A percentile compares a stretch with the other conserved stretches of the same genome.
Conservation (phyloP, 139 green algal genomes). For the Protoeuglena noctilucae region DNA sequence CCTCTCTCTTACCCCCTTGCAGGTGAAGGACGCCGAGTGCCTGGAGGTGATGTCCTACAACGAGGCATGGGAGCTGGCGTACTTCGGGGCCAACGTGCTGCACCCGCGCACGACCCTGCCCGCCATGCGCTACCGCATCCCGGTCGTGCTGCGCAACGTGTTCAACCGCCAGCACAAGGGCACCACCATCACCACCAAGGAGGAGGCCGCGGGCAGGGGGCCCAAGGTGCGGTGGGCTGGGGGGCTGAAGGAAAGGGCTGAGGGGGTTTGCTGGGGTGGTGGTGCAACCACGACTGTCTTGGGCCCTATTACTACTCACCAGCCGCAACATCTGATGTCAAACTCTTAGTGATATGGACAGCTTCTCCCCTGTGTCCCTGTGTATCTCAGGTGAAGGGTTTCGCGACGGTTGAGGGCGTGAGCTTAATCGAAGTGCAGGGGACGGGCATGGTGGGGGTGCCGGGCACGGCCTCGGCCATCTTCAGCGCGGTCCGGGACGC, state of each 20-base stretch:
- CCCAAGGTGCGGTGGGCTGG: too few species aligned
- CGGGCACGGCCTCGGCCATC: constrained; percentile 72
- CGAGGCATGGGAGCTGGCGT: constrained; percentile 93
- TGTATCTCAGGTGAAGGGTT: constrained; percentile 95
- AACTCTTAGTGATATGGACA: too few species aligned
- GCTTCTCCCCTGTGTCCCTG: too few species aligned
- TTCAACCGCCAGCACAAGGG: constrained; percentile 70
- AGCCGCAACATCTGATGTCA: too few species aligned
- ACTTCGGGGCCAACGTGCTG: constrained; percentile 96
- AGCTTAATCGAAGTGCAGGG: constrained; percentile 82
- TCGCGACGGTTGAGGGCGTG: constrained; percentile 91
- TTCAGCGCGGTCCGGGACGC: constrained; percentile 74
- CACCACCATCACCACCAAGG: constrained; percentile 18
- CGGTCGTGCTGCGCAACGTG: constrained; percentile 91
- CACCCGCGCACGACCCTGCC: constrained; percentile 91
- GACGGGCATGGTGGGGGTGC: constrained; percentile 93
- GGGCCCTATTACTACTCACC: too few species aligned
- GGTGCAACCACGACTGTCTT: too few species aligned
- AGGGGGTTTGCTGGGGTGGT: too few species aligned
- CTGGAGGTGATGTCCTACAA: constrained; percentile 67
- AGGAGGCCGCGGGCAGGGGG: constrained; percentile 3
- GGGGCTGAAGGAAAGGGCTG: too few species aligned
- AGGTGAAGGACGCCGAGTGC: constrained; percentile 63
- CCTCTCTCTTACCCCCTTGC: background rate
- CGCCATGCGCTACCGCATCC: constrained; percentile 85